Base-by-base conservation (phyloP, 495 filamentous ascomycete species). In the Bombardia bombarda region DNA sequence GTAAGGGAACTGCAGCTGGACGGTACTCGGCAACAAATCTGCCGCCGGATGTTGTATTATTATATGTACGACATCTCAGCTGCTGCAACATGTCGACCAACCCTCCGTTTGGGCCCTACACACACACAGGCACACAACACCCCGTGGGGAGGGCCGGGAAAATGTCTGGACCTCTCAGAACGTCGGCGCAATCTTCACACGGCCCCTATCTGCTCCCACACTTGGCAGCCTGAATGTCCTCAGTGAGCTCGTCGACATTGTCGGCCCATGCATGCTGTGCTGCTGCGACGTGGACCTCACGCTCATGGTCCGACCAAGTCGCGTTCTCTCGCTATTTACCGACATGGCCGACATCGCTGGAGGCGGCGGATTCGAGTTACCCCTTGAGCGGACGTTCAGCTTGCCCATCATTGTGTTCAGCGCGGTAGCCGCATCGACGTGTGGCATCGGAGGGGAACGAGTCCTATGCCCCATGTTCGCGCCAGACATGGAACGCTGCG, bases 371-470 rank as follows among this genome's bases (percentile, higher is more conserved):
- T 49, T 41, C 17, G 52, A 53, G 7, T 19, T 28, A 0, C 45
- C 51, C n/a, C 51, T 43, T 1, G 49, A 40, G 2, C 57, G 43
- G 7, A 52, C 48, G 32, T 60, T 57, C 9, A 60, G 42, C 42
- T 53, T 57, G 34, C 46, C 39, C 53, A 57, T 57, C 53, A 60
- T 60, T 7, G 51, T 43, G 6, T 40, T 51, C 41, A 60, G 47
- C 4, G 53, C 53, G 0, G 51, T 45, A 0, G 40, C 30, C 1
- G 45, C 40, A 23, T 56, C 50, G 1, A 56, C n/a, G n/a, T n/a
- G 37, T 0, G 50, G 48, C 25, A 47, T 53, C 1, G 47, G 54
- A 8, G 51, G 51, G 6, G 47, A 48, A 16, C 45, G 37, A 0
- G 41, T 30, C 9, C 37, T n/a, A 23, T 20, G 26, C 26, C 9